Evolutionary conservation across 768 basidiomycete genomes (phyloP).

Genomic region (Mycena crocata): DNA sequence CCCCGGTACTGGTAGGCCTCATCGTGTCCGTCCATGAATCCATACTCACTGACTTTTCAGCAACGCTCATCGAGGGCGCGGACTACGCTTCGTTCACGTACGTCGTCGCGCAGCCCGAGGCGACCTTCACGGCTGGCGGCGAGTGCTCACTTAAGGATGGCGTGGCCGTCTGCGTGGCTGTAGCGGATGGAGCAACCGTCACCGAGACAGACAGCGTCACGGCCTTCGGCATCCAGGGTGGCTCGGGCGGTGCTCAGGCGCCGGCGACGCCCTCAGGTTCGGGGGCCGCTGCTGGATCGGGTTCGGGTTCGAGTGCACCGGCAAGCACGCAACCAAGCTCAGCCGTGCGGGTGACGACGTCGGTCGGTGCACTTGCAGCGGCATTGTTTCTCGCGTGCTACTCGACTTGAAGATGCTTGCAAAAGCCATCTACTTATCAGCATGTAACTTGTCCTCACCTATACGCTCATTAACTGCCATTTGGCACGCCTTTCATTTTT

Average conservation of each 20-base stretch:
- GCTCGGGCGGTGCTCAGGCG: not conserved
- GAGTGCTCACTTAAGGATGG: conserved; percentile 40
- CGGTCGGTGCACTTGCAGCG: conserved; percentile 7
- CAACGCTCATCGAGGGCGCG: conserved; percentile 58
- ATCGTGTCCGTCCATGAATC: not conserved
- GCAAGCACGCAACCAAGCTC: conserved; percentile 1
- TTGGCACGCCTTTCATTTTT: too few species aligned
- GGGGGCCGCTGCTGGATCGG: not conserved
- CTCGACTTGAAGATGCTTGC: conserved; percentile 17
- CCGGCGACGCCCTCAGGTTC: not conserved
- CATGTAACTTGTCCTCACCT: conserved; percentile 21
- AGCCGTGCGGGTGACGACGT: not conserved
- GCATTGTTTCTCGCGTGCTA: not conserved
- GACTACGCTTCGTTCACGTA: conserved; percentile 52
- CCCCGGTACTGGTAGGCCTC: conserved; percentile 29
- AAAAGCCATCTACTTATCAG: too few species aligned
- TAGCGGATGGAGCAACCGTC: conserved; percentile 15
- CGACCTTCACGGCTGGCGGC: conserved; percentile 37
- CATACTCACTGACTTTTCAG: conserved; percentile 37
- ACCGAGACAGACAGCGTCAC: conserved; percentile 37
- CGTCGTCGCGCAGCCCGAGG: too few species aligned
- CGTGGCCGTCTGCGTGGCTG: conserved; percentile 39
- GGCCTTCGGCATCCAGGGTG: conserved; percentile 30
- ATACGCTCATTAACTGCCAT: conserved; percentile 30
- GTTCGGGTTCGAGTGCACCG: not conserved